Conservation (phyloP, 768 basidiomycete species). For the Tulasnella calospora region DNA sequence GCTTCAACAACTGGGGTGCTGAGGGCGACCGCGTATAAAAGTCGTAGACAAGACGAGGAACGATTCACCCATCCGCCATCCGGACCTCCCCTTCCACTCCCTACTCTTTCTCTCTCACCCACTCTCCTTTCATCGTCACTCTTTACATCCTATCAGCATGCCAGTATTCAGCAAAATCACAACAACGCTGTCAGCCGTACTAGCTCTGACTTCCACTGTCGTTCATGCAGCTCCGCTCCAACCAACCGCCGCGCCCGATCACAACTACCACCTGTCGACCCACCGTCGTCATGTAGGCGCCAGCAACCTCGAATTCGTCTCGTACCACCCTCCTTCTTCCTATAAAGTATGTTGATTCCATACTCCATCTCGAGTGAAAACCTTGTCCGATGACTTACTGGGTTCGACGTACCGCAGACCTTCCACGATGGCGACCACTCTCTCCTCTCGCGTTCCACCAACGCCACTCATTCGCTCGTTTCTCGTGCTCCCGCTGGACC, state of each 20-base stretch:
- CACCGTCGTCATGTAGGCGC: not conserved
- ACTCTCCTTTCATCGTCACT: not conserved
- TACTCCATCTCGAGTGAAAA: not conserved
- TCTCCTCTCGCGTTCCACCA: not conserved
- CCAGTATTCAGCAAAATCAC: slow-evolving; percentile 4
- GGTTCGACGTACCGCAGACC: not conserved
- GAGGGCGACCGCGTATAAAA: not conserved
- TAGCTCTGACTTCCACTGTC: not conserved
- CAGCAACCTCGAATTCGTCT: not conserved
- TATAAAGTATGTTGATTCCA: not conserved
- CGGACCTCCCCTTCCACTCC: not conserved
- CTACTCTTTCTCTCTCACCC: not conserved
- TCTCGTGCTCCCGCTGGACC: not conserved
- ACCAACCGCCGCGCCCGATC: not conserved
- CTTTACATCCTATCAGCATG: not conserved
- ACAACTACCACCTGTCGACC: not conserved
- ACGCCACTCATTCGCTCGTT: not conserved
- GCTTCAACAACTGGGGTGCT: not conserved
- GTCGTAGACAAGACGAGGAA: not conserved
- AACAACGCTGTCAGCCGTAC: not conserved
- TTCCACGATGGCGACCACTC: not conserved
- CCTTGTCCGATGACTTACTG: not conserved
- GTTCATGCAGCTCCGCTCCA: not conserved
- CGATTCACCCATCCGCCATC: not conserved
- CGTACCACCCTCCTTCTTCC: not conserved